phyloP scores from a whole-genome alignment of 768 basidiomycete genomes.

The Russula emetica region DNA sequence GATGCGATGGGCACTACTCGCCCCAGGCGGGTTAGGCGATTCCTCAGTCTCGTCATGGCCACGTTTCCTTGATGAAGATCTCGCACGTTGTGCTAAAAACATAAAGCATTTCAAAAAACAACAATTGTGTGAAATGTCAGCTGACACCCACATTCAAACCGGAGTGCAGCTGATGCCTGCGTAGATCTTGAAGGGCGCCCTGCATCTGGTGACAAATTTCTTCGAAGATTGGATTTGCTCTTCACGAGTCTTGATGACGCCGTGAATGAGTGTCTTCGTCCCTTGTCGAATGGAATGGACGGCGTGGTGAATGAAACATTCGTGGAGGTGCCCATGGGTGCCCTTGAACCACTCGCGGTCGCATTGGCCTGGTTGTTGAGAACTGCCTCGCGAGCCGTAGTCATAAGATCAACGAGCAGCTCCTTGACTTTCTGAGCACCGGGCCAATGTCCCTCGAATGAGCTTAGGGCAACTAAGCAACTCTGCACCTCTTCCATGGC shows the following conservation, averaged over 20 bases:
- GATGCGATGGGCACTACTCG: slow-evolving; percentile 26
- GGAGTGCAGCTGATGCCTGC: slow-evolving; percentile 31
- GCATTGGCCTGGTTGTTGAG: slow-evolving; percentile 31
- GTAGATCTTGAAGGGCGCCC: slow-evolving; percentile 32
- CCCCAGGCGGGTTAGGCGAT: slow-evolving; percentile 38
- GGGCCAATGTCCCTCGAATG: slow-evolving; percentile 85
- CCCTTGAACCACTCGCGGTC: slow-evolving; percentile 24
- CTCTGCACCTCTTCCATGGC: slow-evolving; percentile 83
- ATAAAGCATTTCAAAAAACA: slow-evolving; percentile 4
- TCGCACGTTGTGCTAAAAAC: slow-evolving; percentile 56
- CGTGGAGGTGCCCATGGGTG: slow-evolving; percentile 12
- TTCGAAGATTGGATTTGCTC: slow-evolving; percentile 32
- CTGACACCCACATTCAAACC: slow-evolving; percentile 35
- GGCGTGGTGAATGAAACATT: slow-evolving; percentile 10
- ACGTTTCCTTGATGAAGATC: slow-evolving; percentile 72
- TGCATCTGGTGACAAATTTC: slow-evolving; percentile 36
- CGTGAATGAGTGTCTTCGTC: slow-evolving; percentile 28
- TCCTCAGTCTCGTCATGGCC: slow-evolving; percentile 62
- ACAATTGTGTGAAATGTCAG: background rate
- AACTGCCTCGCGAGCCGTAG: slow-evolving; percentile 67
- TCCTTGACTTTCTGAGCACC: slow-evolving; percentile 86
- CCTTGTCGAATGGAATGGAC: slow-evolving; percentile 20
- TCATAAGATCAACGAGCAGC: slow-evolving; percentile 63
- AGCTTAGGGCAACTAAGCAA: slow-evolving; percentile 63
- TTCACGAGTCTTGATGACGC: slow-evolving; percentile 21